Evolutionary conservation across 257 asterid species (phyloP), one percentile per base, ranked within the genome.

Genomic region (Prunella vulgaris): DNA sequence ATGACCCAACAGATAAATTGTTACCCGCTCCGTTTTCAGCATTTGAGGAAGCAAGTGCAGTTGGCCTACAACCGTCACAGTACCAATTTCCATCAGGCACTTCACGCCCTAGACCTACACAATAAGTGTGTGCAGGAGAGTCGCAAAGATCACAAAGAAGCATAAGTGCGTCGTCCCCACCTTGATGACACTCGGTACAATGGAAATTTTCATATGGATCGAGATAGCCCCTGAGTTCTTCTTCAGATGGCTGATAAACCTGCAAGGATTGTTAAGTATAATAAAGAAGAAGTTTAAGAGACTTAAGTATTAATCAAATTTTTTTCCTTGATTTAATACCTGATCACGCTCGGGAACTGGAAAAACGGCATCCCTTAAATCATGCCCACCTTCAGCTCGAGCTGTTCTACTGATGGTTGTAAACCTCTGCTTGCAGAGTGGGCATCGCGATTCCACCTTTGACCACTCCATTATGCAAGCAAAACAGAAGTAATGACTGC

Each of bases 1-100:
- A 76, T 64, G 88, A 86, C 66, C 81, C 84, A 54, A 70, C 54
- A 22, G 60, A 51, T 28, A 64, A 33, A 68, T 76, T 73, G 78
- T 64, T 69, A 49, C 49, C 77, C 66, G 83, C 66, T 69, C 88
- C 87, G 42, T 75, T 69, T 79, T 84, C 87, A 17, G 76, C 72
- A 60, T 74, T 84, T 52, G 79, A 77, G 60, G 89, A 82, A 69
- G 83, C 86, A 66, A 83, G 82, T 59, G 82, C 90, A 33, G 88
- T 80, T 70, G 97, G 97, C 33, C 90, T 88, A 76, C 98, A 92
- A 76, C 90, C 92, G 44, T 90, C 96, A 69, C 98, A 92, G 72
- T 90, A 90, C 98, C 98, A 92, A 80, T 90, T 86, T 64, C 95
- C 98, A 15, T 90, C 96, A n/a, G 98, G 98, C 20, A 90, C 98